Conservation (phyloP, 768 basidiomycete genomes). For the Suillus fuscotomentosus region DNA sequence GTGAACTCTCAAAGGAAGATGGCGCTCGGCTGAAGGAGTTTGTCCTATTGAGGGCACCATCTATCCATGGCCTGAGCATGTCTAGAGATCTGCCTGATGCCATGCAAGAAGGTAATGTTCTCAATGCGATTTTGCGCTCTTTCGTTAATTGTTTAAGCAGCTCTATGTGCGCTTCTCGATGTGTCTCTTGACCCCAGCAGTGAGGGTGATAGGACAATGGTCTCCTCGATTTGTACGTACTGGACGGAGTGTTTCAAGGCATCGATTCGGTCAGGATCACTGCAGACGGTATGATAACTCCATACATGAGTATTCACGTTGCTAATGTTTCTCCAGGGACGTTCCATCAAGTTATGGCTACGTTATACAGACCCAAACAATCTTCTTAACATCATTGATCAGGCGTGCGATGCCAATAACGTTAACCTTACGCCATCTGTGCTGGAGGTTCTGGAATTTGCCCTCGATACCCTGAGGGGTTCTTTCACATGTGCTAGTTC, state of each 20-base stretch:
- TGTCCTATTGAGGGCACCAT: conserved; percentile 33
- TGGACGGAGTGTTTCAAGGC: conserved; percentile 34
- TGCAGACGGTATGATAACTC: neutral
- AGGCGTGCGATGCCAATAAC: conserved; percentile 5
- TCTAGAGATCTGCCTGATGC: conserved; percentile 21
- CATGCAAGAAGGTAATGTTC: conserved; percentile 35
- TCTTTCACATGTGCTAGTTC: neutral
- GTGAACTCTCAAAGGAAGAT: conserved; percentile 29
- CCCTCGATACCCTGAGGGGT: conserved; percentile 29
- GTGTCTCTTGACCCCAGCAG: conserved; percentile 36
- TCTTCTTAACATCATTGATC: conserved; percentile 45
- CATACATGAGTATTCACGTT: neutral
- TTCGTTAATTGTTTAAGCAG: conserved; percentile 29
- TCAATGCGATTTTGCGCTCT: neutral
- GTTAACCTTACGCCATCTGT: conserved; percentile 16
- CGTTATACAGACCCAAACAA: conserved; percentile 45
- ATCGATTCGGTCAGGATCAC: neutral
- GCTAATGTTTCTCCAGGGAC: neutral
- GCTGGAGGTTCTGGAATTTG: conserved; percentile 37
- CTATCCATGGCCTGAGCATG: conserved; percentile 36
- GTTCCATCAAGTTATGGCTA: conserved; percentile 48
- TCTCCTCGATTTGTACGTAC: conserved; percentile 39
- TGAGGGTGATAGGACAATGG: conserved; percentile 36
- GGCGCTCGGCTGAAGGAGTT: conserved; percentile 37
- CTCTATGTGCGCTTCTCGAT: conserved; percentile 39